Conservation (phyloP, 805 yeast species). For the Wickerhamomyces ciferrii region DNA sequence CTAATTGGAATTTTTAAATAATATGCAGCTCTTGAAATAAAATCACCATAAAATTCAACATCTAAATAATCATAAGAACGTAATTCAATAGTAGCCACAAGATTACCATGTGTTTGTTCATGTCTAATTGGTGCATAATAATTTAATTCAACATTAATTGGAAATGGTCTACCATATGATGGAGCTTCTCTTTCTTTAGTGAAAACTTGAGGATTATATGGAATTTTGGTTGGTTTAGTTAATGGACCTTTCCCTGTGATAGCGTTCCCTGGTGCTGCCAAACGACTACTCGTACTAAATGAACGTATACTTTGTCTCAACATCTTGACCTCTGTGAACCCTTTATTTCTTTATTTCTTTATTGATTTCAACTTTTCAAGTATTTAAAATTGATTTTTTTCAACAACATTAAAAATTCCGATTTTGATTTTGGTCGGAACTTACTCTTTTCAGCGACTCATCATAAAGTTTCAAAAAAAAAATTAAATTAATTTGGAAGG, state of each 20-base stretch:
- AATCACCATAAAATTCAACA: conserved; percentile 74
- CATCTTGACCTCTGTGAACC: no score
- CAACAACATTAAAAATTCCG: background rate
- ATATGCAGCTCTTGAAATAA: conserved; percentile 84
- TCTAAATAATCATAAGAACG: conserved; percentile 68
- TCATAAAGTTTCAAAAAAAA: background rate
- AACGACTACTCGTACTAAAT: conserved; percentile 5
- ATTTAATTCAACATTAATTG: conserved; percentile 79
- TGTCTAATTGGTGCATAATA: conserved; percentile 76
- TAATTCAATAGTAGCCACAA: conserved; percentile 72
- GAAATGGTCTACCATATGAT: conserved; percentile 52
- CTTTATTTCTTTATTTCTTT: no score
- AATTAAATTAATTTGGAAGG: background rate
- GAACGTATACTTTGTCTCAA: conserved; percentile 5
- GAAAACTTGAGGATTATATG: conserved; percentile 31
- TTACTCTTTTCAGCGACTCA: background rate
- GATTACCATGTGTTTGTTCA: conserved; percentile 61
- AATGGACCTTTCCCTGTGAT: conserved; percentile 4
- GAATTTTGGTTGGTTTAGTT: conserved; percentile 5
- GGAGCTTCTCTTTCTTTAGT: conserved; percentile 28
- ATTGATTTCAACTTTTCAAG: background rate
- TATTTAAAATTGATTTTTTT: no score
- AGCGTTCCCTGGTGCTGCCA: conserved; percentile 10
- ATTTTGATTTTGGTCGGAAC: no score
- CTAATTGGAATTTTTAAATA: conserved; percentile 84